Evolutionary conservation across 2,329 filamentous ascomycete genomes (phyloP).

Genomic region (Diaporthe citri): DNA sequence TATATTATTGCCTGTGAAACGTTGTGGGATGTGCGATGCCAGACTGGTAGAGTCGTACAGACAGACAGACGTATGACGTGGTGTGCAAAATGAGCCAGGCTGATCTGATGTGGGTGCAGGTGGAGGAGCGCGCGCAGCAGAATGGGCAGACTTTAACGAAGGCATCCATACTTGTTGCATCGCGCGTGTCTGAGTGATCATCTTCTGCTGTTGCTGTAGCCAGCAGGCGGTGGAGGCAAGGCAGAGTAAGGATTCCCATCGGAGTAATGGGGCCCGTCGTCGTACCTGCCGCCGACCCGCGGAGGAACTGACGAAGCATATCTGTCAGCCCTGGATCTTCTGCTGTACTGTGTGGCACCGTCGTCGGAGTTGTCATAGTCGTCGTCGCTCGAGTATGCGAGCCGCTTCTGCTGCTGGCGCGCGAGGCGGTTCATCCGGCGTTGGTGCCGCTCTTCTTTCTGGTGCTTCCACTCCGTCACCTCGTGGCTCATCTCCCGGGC

Average conservation of each 20-base stretch:
- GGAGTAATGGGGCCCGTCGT: constrained; percentile 60
- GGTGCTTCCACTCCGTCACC: constrained; percentile 61
- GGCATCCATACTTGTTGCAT: constrained; percentile 36
- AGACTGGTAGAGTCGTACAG: constrained; percentile 1
- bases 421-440: constrained; percentile 55
- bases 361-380: constrained; percentile 40
- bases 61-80: background rate
- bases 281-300: constrained; percentile 53
- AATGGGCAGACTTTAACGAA: background rate
- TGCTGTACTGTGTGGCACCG: constrained; percentile 43
- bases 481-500: constrained; percentile 63
- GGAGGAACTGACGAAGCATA: constrained; percentile 56
- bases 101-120: background rate
- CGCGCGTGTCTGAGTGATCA: constrained; percentile 43
- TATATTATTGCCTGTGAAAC: constrained; percentile 7
- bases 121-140: constrained; percentile 21
- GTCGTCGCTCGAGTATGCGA: constrained; percentile 37
- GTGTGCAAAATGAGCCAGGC: constrained; percentile 2
- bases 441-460: constrained; percentile 64
- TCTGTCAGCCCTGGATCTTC: constrained; percentile 58
- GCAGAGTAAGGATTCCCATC: constrained; percentile 62
- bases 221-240: constrained; percentile 57
- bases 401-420: constrained; percentile 30
- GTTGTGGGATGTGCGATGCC: constrained; percentile 2
- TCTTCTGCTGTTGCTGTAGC: constrained; percentile 53